These are phyloP conservation scores for Citrus hindsii DNA, from an alignment of 345 rosid species.

Conservation along the genomic window DNA sequence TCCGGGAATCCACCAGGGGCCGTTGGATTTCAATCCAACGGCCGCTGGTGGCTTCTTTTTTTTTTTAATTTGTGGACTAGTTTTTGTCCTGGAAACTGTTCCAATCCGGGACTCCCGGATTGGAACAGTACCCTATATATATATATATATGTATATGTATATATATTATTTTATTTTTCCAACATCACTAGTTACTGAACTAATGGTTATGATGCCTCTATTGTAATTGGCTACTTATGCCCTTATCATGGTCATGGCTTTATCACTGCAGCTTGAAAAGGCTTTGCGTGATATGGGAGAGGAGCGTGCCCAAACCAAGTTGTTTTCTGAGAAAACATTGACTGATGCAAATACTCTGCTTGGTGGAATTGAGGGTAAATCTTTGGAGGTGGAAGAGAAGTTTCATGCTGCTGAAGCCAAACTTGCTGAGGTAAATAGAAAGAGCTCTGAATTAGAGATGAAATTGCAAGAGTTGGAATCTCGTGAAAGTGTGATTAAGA, in stretches of 20 bases:
- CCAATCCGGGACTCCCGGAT: no score
- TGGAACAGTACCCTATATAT: no score
- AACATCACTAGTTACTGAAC: background rate
- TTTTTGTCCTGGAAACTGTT: no score
- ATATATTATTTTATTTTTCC: background rate
- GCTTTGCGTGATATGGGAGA: constrained; percentile 49
- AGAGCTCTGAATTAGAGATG: constrained; percentile 60
- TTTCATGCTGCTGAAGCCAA: constrained; percentile 51
- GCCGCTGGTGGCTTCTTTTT: no score
- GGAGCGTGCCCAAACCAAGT: constrained; percentile 47
- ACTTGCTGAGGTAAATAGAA: constrained; percentile 60
- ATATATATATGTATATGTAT: no score
- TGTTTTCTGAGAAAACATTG: constrained; percentile 58
- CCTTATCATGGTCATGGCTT: background rate
- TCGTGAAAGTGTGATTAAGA: constrained; percentile 56
- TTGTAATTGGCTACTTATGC: background rate
- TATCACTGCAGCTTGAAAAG: constrained; percentile 64
- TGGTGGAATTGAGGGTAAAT: constrained; percentile 49
- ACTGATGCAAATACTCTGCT: constrained; percentile 61
- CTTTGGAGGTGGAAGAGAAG: constrained; percentile 58
- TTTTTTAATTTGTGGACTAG: no score
- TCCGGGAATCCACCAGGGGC: no score
- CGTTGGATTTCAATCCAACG: no score
- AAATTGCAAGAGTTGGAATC: constrained; percentile 68
- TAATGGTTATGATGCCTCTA: background rate